These are phyloP conservation scores for Carpinus viminea DNA, from an alignment of 306 rosid genomes.

Conservation along the genomic window DNA sequence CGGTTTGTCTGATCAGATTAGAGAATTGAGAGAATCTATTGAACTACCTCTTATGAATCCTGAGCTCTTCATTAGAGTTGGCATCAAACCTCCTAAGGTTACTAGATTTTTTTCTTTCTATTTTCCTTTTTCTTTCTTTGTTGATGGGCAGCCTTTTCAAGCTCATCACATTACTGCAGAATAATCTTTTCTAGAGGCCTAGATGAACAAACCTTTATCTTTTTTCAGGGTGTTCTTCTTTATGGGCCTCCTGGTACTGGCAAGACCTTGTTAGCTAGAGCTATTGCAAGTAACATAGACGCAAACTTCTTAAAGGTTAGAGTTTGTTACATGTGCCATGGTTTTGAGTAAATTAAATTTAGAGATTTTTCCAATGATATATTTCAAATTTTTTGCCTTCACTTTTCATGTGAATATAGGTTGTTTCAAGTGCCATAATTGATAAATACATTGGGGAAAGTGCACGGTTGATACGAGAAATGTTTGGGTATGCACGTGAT, in stretches of 20 bases:
- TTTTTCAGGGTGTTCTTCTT: constrained; percentile 87
- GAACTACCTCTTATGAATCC: constrained; percentile 98
- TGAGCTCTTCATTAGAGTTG: constrained; percentile 92
- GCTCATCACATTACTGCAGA: not conserved
- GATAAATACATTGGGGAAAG: constrained; percentile 96
- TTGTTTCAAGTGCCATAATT: constrained; percentile 95
- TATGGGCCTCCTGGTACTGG: constrained; percentile 99
- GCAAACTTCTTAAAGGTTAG: constrained; percentile 92
- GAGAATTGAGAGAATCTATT: constrained; percentile 93
- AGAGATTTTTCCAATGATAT: constrained; percentile 10
- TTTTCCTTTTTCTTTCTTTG: constrained; percentile 1
- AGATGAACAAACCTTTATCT: constrained; percentile 4
- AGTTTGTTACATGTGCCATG: not conserved
- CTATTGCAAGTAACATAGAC: constrained; percentile 94
- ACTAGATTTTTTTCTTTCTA: constrained; percentile 8
- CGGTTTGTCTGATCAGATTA: constrained; percentile 93
- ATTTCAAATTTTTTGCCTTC: constrained; percentile 1
- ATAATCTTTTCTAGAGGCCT: not conserved
- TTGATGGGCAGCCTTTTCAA: not conserved
- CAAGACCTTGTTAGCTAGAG: constrained; percentile 92
- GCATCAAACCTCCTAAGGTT: constrained; percentile 98
- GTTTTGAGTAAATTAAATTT: not conserved
- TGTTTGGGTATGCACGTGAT: constrained; percentile 99
- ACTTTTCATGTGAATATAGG: constrained; percentile 43
- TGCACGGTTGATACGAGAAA: constrained; percentile 91